These are phyloP conservation scores for Yueomyces sinensis DNA, from an alignment of 805 yeast species.

Conservation along the genomic window DNA sequence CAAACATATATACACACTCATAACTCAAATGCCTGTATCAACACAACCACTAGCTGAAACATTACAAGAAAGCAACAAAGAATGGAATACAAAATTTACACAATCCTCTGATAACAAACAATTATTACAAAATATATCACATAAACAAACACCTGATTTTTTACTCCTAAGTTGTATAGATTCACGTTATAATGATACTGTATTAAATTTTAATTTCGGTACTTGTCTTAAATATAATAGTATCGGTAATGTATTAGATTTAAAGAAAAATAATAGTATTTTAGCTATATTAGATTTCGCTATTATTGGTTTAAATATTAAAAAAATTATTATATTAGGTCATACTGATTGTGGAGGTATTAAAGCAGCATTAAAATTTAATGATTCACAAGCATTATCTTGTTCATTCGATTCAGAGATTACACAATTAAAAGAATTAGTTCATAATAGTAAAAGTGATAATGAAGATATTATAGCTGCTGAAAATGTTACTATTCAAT, in stretches of 20 bases:
- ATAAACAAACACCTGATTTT: slow-evolving; percentile 85
- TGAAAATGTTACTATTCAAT: slow-evolving; percentile 63
- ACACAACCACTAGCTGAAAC: too few relatives aligned
- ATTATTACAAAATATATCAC: too few relatives aligned
- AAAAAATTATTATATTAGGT: slow-evolving; percentile 77
- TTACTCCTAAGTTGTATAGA: slow-evolving; percentile 93
- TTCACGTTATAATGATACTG: slow-evolving; percentile 73
- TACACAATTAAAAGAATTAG: too few relatives aligned
- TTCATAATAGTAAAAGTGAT: too few relatives aligned
- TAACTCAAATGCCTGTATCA: too few relatives aligned
- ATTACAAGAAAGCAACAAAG: too few relatives aligned
- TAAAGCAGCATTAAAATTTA: slow-evolving; percentile 50
- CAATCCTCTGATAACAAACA: too few relatives aligned
- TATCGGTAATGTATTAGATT: not conserved
- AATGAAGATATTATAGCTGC: too few relatives aligned
- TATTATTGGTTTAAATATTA: slow-evolving; percentile 68
- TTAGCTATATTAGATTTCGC: slow-evolving; percentile 81
- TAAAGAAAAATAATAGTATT: slow-evolving; percentile 23
- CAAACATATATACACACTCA: too few relatives aligned
- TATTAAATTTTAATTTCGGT: slow-evolving; percentile 73
- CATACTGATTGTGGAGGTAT: slow-evolving; percentile 95
- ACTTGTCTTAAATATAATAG: slow-evolving; percentile 31
- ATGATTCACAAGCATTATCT: too few relatives aligned
- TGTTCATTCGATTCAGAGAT: too few relatives aligned
- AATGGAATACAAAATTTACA: too few relatives aligned